Conservation (phyloP, 2,329 filamentous ascomycete genomes). For the Pseudogymnoascus destructans region DNA sequence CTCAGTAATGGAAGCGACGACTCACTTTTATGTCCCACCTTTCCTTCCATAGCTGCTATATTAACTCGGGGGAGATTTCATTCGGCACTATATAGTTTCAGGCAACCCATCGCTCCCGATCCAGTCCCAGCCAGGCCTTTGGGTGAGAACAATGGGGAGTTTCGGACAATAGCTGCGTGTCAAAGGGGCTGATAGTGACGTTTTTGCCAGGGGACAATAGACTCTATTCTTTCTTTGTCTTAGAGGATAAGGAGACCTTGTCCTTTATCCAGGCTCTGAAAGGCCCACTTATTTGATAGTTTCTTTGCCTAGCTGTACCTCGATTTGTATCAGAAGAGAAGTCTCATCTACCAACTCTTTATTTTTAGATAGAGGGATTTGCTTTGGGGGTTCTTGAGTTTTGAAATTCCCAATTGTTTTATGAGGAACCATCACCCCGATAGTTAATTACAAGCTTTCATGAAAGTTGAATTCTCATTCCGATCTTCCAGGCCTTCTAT, state of each 20-base stretch:
- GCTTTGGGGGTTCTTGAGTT: background rate
- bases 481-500: too few species aligned
- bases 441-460: too few species aligned
- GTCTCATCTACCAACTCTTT: background rate
- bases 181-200: background rate
- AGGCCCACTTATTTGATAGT: background rate
- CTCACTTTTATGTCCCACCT: background rate
- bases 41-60: background rate
- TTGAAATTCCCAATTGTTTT: too few species aligned
- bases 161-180: background rate
- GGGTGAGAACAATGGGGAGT: background rate
- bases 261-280: background rate
- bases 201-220: background rate
- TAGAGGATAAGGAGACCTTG: background rate
- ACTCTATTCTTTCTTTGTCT: background rate
- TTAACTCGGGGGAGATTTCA: background rate
- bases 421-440: too few species aligned
- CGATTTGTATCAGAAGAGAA: background rate
- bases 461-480: too few species aligned
- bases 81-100: background rate
- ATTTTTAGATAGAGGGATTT: background rate
- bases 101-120: background rate
- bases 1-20: background rate
- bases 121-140: background rate
- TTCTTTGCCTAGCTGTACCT: background rate